A percentile compares a stretch with the other conserved stretches of the same genome.
phyloP scores from a whole-genome alignment of 805 yeast species.

The Zygoascus ofunaensis region DNA sequence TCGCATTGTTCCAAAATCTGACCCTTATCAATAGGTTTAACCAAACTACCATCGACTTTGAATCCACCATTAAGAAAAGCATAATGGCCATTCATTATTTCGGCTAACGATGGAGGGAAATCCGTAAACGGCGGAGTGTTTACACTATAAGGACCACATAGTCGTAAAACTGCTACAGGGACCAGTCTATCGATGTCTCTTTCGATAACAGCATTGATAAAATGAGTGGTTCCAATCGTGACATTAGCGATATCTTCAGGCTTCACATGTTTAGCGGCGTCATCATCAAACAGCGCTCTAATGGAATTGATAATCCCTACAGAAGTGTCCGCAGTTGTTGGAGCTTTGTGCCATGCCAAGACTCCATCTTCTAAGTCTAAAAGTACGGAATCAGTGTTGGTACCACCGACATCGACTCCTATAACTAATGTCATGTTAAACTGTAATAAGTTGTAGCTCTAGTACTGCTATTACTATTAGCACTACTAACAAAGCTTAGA shows the following conservation, averaged over 20 bases:
- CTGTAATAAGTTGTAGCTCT: no score
- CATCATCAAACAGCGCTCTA: slow-evolving; percentile 25
- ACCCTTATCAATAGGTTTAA: slow-evolving; percentile 6
- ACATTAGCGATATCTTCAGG: slow-evolving; percentile 31
- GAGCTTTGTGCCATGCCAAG: slow-evolving; percentile 35
- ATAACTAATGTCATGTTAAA: slow-evolving; percentile 20
- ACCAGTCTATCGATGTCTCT: slow-evolving; percentile 36
- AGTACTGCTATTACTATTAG: no score
- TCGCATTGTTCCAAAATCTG: slow-evolving; percentile 21
- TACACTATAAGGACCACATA: slow-evolving; percentile 37
- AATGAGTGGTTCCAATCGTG: slow-evolving; percentile 46
- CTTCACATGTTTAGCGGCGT: slow-evolving; percentile 15
- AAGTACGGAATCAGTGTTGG: slow-evolving; percentile 41
- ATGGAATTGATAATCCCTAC: slow-evolving; percentile 36
- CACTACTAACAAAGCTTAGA: no score
- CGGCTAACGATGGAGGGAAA: slow-evolving; percentile 28
- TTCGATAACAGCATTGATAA: slow-evolving; percentile 43
- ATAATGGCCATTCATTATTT: slow-evolving; percentile 7
- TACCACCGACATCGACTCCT: slow-evolving; percentile 46
- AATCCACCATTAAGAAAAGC: slow-evolving; percentile 10
- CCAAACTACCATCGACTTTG: slow-evolving; percentile 7
- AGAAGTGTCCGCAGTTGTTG: slow-evolving; percentile 38
- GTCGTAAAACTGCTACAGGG: slow-evolving; percentile 38
- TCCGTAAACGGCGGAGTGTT: slow-evolving; percentile 37
- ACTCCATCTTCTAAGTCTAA: slow-evolving; percentile 32